Percentiles rank a stretch among this genome's conserved stretches.
Evolutionary conservation across 139 green algal species (phyloP).

Genomic region (Chlorella vulgaris): DNA sequence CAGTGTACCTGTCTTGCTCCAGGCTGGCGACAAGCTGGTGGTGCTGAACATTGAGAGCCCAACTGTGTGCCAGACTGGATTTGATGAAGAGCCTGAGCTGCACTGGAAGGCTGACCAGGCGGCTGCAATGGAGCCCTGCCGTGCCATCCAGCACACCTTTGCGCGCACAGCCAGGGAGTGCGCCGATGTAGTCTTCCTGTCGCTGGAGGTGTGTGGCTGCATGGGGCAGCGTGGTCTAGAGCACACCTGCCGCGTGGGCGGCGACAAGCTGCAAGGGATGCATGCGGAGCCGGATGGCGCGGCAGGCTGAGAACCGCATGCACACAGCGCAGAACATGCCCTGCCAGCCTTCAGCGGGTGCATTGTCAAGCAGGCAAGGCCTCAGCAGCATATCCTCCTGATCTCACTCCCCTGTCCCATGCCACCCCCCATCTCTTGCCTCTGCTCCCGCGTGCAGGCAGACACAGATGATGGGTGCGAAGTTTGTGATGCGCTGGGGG

Average conservation of each 20-base stretch:
- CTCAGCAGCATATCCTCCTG: background rate
- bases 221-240: background rate
- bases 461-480: conserved; percentile 52
- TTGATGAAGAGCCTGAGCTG: conserved; percentile 79
- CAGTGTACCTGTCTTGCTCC: too few relatives aligned
- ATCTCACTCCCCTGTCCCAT: background rate
- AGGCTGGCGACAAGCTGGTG: conserved; percentile 71
- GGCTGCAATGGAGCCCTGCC: conserved; percentile 61
- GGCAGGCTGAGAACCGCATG: too few relatives aligned
- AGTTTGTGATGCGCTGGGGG: conserved; percentile 69
- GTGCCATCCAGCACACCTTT: conserved; percentile 76
- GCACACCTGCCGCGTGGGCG: background rate
- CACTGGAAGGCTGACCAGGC: conserved; percentile 79
- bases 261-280: background rate
- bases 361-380: too few relatives aligned
- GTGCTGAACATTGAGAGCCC: conserved; percentile 79
- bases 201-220: conserved; percentile 53
- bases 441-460: conserved; percentile 37
- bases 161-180: conserved; percentile 77
- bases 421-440: background rate
- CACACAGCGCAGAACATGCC: too few relatives aligned
- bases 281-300: too few relatives aligned
- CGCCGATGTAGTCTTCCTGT: conserved; percentile 73
- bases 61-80: conserved; percentile 72
- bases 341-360: too few relatives aligned